A percentile compares a stretch with the other conserved stretches of the same genome.
Conservation (phyloP, 2,329 filamentous ascomycete genomes). For the Tolypocladium guangdongense region DNA sequence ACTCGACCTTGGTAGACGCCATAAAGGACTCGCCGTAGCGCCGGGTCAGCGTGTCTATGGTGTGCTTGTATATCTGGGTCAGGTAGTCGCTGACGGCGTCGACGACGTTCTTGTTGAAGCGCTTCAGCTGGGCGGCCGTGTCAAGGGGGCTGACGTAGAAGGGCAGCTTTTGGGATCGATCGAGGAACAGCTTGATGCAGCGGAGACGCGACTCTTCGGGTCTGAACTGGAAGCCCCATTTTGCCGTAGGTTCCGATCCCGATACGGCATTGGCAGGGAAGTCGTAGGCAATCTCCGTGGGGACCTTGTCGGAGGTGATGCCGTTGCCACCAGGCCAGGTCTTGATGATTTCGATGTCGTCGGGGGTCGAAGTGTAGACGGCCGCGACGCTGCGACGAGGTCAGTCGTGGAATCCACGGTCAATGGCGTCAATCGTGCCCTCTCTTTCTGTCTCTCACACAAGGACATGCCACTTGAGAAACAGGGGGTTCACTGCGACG, state of each 20-base stretch:
- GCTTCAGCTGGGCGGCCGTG: slow-evolving; percentile 64
- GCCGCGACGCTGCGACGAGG: slow-evolving; percentile 44
- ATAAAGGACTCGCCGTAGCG: slow-evolving; percentile 73
- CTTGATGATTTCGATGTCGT: slow-evolving; percentile 77
- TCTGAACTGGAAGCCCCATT: slow-evolving; percentile 78
- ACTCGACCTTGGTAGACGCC: slow-evolving; percentile 63
- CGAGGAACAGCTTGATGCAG: slow-evolving; percentile 77
- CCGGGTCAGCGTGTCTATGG: slow-evolving; percentile 64
- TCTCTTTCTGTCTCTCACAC: background rate
- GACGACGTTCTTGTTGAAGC: slow-evolving; percentile 64
- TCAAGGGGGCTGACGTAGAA: slow-evolving; percentile 71
- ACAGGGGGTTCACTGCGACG: background rate
- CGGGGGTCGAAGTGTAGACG: slow-evolving; percentile 64
- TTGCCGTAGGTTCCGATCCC: slow-evolving; percentile 38
- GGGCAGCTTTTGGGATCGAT: slow-evolving; percentile 68
- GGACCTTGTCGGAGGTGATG: slow-evolving; percentile 81
- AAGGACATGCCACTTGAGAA: background rate
- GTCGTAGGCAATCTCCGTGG: slow-evolving; percentile 63
- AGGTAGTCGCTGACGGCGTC: slow-evolving; percentile 74
- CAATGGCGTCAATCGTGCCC: background rate
- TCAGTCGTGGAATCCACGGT: background rate
- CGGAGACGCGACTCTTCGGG: slow-evolving; percentile 65
- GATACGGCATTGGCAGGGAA: slow-evolving; percentile 16
- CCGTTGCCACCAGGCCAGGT: slow-evolving; percentile 76
- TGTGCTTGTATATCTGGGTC: slow-evolving; percentile 64